These are phyloP conservation scores for Poa annua DNA, from an alignment of 176 grass and related monocot genomes.

Conservation along the genomic window DNA sequence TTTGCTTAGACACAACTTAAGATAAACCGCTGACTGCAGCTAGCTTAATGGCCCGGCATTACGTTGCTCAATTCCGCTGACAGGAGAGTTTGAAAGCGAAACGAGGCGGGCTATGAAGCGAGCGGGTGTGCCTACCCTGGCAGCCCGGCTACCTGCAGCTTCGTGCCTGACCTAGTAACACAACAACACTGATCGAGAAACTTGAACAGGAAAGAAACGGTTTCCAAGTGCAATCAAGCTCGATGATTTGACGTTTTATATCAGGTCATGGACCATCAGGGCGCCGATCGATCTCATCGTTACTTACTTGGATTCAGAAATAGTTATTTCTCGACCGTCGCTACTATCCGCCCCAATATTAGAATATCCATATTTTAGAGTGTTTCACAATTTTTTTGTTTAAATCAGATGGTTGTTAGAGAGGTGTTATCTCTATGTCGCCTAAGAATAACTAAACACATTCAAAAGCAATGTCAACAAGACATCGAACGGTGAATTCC, in stretches of 20 bases:
- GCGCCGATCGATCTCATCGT: too few relatives aligned
- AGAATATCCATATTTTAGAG: too few relatives aligned
- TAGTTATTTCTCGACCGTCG: too few relatives aligned
- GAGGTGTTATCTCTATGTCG: too few relatives aligned
- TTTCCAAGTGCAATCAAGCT: neutral
- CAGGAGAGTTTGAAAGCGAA: slow-evolving; percentile 1
- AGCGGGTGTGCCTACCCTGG: neutral
- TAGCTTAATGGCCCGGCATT: neutral
- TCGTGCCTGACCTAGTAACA: neutral
- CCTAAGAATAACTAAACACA: too few relatives aligned
- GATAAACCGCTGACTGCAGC: neutral
- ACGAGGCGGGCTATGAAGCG: neutral
- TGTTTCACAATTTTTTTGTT: too few relatives aligned
- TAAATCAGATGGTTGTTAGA: too few relatives aligned
- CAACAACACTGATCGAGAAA: neutral
- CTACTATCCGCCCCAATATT: too few relatives aligned
- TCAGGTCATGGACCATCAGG: neutral
- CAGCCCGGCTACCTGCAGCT: neutral
- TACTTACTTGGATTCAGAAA: too few relatives aligned
- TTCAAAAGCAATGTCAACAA: too few relatives aligned
- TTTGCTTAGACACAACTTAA: neutral
- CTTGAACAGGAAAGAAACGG: neutral
- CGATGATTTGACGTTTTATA: neutral
- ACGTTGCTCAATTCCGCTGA: neutral
- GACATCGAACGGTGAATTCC: too few relatives aligned